A percentile compares a stretch with the other conserved stretches of the same genome.
phyloP scores from a whole-genome alignment of 331 rosid species.

The Pyrus hybrid region DNA sequence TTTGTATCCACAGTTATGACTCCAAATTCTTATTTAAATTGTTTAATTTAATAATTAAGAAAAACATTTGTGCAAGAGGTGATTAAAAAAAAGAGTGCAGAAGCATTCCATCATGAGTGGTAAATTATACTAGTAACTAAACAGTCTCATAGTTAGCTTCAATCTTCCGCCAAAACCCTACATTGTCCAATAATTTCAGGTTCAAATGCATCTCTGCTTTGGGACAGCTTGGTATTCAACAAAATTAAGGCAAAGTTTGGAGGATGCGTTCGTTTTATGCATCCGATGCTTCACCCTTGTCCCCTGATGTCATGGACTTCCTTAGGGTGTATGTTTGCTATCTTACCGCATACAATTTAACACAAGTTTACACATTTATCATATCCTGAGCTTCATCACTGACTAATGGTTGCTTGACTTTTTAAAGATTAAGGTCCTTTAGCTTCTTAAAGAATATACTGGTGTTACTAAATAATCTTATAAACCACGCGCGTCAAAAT shows the following conservation, averaged over 20 bases:
- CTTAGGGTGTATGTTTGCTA: neutral
- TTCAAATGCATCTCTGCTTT: neutral
- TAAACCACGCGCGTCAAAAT: too few relatives aligned
- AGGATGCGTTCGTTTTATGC: slow-evolving; percentile 1
- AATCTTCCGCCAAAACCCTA: too few relatives aligned
- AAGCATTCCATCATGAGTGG: neutral
- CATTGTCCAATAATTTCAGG: neutral
- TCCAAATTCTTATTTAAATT: too few relatives aligned
- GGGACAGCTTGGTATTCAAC: slow-evolving; percentile 2
- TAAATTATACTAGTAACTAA: neutral
- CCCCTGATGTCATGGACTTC: slow-evolving; percentile 8
- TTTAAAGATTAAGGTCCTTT: too few relatives aligned
- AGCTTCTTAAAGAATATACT: too few relatives aligned
- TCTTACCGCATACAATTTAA: neutral
- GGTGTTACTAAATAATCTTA: too few relatives aligned
- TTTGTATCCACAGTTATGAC: too few relatives aligned
- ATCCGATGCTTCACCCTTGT: slow-evolving; percentile 4
- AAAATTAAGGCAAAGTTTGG: neutral
- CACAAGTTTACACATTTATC: too few relatives aligned
- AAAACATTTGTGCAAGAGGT: too few relatives aligned
- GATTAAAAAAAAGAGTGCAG: neutral
- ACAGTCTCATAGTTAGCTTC: neutral
- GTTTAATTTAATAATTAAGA: too few relatives aligned
- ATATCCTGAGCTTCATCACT: too few relatives aligned
- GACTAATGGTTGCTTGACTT: too few relatives aligned